Evolutionary conservation across 2,329 filamentous ascomycete species (phyloP), one percentile per base, ranked within the genome.

Genomic region (Scedosporium apiospermum): DNA sequence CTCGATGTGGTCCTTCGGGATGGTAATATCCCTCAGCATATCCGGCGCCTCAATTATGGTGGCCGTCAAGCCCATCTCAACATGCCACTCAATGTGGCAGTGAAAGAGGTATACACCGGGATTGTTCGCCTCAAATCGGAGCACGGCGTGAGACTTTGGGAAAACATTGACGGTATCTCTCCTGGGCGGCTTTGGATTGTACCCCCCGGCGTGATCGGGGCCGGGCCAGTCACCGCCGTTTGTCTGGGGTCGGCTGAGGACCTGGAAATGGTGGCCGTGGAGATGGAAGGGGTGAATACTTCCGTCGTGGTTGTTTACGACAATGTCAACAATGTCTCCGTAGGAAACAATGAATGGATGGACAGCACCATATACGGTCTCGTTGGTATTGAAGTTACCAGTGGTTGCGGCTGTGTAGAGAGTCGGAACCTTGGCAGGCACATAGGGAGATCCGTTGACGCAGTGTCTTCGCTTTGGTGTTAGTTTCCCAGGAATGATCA

Each of bases 321-420:
- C 73, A 26, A 82, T 76, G 65, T 82, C 76, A 42, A 81, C 71
- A 1, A 79, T 68, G 7, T 76, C 72, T 63, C 71, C 72, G 57
- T 72, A 71, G 1, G 70, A 64, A 55, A 77, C 70, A 34, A 79
- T 67, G 65, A 76, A 77, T 5, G 78, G 74, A 64, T 75, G 72
- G 57, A 80, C 71, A 46, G 70, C 71, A 23, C 78, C 79, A 63
- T 81, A 81, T 5, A 79, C 71, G 2, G 63, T 41, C 0, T 75
- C 70, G 65, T 81, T 69, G 5, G 71, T 73, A 68, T 79, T 80
- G 68, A 73, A 66, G 0, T 71, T 67, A 4, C 81, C 82, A 1
- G 82, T 75, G 0, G 85, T 85, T 3, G 89, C 78, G n/a, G 81
- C 88, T 3, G 86, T 87, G 77, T 90, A 92, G 5, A 93, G 76